Evolutionary conservation across 495 filamentous ascomycete species (phyloP).

Genomic region (Xylaria acuta): DNA sequence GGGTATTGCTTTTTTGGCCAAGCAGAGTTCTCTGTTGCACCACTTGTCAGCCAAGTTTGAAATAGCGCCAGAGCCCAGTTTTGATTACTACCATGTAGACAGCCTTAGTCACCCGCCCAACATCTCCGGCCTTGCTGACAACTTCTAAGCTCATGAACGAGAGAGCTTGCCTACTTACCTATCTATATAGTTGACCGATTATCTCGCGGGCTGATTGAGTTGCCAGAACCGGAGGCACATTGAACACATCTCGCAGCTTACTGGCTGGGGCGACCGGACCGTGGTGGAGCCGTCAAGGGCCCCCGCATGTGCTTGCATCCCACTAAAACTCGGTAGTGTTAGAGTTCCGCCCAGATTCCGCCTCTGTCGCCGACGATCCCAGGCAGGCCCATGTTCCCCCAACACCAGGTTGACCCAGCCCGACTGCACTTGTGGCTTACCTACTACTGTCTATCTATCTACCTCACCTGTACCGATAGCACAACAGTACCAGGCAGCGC

Average conservation of each 20-base stretch:
- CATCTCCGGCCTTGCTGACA: background rate
- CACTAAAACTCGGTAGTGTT: constrained; percentile 14
- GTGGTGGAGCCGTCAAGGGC: background rate
- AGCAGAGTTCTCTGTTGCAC: background rate
- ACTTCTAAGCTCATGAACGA: background rate
- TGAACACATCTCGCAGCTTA: constrained; percentile 1
- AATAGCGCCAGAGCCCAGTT: constrained; percentile 1
- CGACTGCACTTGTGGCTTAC: constrained; percentile 4
- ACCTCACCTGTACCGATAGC: background rate
- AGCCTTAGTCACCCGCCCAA: background rate
- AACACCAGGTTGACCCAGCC: background rate
- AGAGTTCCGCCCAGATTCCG: too few species aligned
- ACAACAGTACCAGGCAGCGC: background rate
- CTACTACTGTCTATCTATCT: background rate
- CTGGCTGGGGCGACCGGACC: constrained; percentile 18
- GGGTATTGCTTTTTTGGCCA: constrained; percentile 6
- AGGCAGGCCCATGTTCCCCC: background rate
- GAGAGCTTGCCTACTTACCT: background rate
- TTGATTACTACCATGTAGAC: background rate
- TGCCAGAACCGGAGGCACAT: constrained; percentile 9
- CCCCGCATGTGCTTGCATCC: background rate
- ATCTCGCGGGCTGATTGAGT: background rate
- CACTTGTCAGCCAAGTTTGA: background rate
- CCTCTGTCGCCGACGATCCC: constrained; percentile 9
- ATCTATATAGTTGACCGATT: background rate